Evolutionary conservation across 257 asterid genomes (phyloP), one percentile per base, ranked within the genome.

Genomic region (Solanum virginianum): DNA sequence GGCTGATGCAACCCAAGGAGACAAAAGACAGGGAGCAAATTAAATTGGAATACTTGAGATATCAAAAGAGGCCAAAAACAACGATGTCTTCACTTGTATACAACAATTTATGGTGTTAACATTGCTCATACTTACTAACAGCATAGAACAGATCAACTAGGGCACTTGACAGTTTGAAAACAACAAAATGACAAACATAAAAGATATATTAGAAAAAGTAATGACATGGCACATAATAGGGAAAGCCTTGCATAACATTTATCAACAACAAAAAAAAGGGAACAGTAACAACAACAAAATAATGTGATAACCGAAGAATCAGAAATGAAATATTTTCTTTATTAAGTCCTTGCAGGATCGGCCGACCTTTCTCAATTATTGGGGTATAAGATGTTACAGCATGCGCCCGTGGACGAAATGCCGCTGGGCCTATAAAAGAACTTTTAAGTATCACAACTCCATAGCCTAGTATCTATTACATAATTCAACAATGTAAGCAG

Each of bases 341-440:
- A n/a, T n/a, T n/a, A n/a, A 97, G 92, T 85, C 99, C 99, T 87
- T 97, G 99, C 87, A 97, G 88, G 88, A 97, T 94, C 84, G 99
- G 99, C 13, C 98, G 95, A 29, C 98, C 98, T 91, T 94, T 95
- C 90, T 95, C 98, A 86, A 94, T 82, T 54, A 95, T 92, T 84
- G 94, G 88, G 77, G 94, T 92, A 87, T 97, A 97, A 85, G 91
- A 90, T 82, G 94, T 89, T 81, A 94, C 87, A 32, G 94, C 92
- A 83, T 93, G 93, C 84, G 98, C 95, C 86, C 99, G 95, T 47
- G 99, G 99, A 83, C 99, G 96, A 89, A 97, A 97, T 86, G 99
- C 98, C 86, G 99, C 98, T 79, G 99, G 97, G 87, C 99, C 99
- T 97, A 88, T 84, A 88, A 84, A 32, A 71, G 36, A 82, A 74